Base-by-base conservation (phyloP, 768 basidiomycete species). In the Mycena belliarum region DNA sequence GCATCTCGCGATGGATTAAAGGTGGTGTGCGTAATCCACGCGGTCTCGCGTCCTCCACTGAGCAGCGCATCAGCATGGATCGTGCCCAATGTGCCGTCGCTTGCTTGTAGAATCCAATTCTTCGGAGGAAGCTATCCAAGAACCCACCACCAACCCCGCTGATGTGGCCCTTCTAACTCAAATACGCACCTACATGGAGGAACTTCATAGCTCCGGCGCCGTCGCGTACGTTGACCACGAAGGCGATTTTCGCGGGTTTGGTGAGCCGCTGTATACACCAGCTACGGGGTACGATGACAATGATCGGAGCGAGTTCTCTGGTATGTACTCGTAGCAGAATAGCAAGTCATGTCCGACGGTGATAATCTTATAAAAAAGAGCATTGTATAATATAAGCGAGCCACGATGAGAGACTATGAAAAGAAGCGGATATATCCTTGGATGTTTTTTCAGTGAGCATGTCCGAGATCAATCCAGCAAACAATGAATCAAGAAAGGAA, bases 31-130 rank as follows among this genome's bases (percentile, higher is more conserved):
- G 82, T 76, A 21, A 54, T 51, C 44, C 16, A 44, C 26, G 6
- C 26, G 21, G 11, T 10, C 8, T 43, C 32, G 29, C n/a, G 44
- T 16, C 2, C 20, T 28, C 41, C 4, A n/a, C 52, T 53, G 21
- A 45, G n/a, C 40, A 50, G 42, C 44, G 45, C 10, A 25, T 14
- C 54, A 87, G 85, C 80, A 85, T 55, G 76, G 82, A 49, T 83
- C 87, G 2, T 89, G 87, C 67, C 88, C 88, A 15, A 77, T 82
- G 55, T 89, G 87, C 69, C 84, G 88, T 45, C 74, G 73, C 21
- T 70, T 73, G 33, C 72, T 88, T 11, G 55, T 80, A 15, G 63
- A 74, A 55, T 57, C 58, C 14, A 61, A 54, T 24, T 40, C n/a
- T n/a, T n/a, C 61, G 0, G 41, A 16, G 7, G 10, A 37, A 33